Conservation (phyloP, 2,329 filamentous ascomycete genomes). For the Fusarium sp. region DNA sequence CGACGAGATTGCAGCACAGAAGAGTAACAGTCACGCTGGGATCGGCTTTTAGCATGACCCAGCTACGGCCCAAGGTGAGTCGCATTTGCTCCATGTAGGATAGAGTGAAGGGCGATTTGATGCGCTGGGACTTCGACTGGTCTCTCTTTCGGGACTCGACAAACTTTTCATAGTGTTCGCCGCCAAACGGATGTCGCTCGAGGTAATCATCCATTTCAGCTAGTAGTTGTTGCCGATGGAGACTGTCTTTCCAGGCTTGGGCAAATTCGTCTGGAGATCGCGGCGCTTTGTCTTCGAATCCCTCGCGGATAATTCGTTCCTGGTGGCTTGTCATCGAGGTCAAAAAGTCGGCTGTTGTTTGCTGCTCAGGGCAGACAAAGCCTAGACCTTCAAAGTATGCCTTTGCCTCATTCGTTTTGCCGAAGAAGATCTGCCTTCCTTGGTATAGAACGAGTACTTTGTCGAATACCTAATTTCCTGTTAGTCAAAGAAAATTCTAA, state of each 20-base stretch:
- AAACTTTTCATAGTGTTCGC: conserved; percentile 48
- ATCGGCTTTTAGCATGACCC: conserved; percentile 45
- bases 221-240: conserved; percentile 45
- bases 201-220: conserved; percentile 53
- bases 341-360: conserved; percentile 81
- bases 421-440: conserved; percentile 73
- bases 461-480: conserved; percentile 67
- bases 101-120: conserved; percentile 39
- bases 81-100: conserved; percentile 43
- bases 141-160: conserved; percentile 41
- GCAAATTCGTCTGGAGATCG: conserved; percentile 57
- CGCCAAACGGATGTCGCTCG: conserved; percentile 46
- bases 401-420: conserved; percentile 46
- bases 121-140: conserved; percentile 45
- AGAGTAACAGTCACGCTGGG: conserved; percentile 42
- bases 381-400: conserved; percentile 59
- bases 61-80: conserved; percentile 40
- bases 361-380: conserved; percentile 68
- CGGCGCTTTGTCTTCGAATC: conserved; percentile 53
- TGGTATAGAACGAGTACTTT: conserved; percentile 79
- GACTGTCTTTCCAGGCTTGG: conserved; percentile 53
- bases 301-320: conserved; percentile 54
- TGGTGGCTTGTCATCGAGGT: conserved; percentile 64
- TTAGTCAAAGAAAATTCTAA: background rate
- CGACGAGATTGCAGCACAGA: conserved; percentile 40